Evolutionary conservation across 176 grass and related monocot species (phyloP), one percentile per base, ranked within the genome.

Genomic region (Phoenix roebelenii): DNA sequence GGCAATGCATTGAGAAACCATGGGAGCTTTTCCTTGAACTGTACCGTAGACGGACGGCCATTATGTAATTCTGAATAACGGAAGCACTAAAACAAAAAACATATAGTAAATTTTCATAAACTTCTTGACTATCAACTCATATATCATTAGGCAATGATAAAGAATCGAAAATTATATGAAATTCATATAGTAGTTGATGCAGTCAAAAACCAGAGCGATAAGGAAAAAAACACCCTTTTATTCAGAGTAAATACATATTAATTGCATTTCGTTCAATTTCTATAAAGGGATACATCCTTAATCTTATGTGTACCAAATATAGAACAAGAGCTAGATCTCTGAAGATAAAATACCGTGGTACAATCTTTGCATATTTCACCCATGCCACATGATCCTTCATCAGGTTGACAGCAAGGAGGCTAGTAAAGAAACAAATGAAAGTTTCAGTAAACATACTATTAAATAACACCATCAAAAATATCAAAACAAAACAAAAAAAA

Each of bases 1-100:
- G 93, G 93, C 62, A 98, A 78, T 67, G 93, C 93, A 78, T 92
- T 70, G 24, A 98, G 84, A 85, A 98, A 98, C 93, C 93, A 98
- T 66, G 93, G 93, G 66, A 98, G 76, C 60, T 91, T 98, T 65
- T 88, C 81, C 71, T 57, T 85, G 64, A 98, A 98, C 50, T 98
- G 81, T 20, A 24, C 44, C 66, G 84, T 98, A 6, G 87, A 91
- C 60, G 93, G 93, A 18, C 93, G 87, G 3, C 87, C 87, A 63
- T 83, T 68, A 66, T 98, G 81, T 66, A 98, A 85, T 60, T 92
- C 78, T 67, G 84, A 85, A 65, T 67, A 61, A 49, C 78, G 72
- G 59, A 92, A 91, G 57, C 93, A 98, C 90, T 95, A 62, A 84
- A 30, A 18, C 10, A 82, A 69, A 56, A 83, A 77, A 70, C 28